These are phyloP conservation scores for Chenopodium suecicum DNA, from an alignment of 148 eudicot species.

Conservation along the genomic window DNA sequence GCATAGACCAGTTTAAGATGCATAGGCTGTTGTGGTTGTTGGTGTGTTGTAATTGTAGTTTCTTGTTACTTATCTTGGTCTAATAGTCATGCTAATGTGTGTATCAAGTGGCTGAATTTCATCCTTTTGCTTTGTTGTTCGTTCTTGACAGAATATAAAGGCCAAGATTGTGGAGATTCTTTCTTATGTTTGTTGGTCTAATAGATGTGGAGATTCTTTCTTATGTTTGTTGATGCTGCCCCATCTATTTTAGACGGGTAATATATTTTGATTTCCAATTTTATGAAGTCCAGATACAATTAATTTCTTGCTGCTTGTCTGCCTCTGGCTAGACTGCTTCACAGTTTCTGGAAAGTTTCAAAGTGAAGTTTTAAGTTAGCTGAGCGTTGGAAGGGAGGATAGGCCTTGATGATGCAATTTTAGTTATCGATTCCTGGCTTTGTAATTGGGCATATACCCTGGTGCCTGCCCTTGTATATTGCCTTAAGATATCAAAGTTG, in stretches of 20 bases:
- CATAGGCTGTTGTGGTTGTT: too few species aligned
- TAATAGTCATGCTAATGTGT: too few species aligned
- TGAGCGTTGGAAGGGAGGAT: constrained; percentile 1
- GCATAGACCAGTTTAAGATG: too few species aligned
- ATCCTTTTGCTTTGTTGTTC: too few species aligned
- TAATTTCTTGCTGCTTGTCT: neutral
- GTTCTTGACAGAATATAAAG: too few species aligned
- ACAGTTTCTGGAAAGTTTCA: neutral
- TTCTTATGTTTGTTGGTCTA: too few species aligned
- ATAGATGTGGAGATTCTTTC: neutral
- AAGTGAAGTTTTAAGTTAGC: neutral
- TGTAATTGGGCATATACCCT: neutral
- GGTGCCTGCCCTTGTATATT: neutral
- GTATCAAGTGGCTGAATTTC: too few species aligned
- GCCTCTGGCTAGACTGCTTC: constrained; percentile 5
- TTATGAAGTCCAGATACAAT: neutral
- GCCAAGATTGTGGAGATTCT: too few species aligned
- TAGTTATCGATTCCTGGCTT: neutral
- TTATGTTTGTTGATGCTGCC: neutral
- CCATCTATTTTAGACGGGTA: neutral
- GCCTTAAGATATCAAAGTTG: neutral
- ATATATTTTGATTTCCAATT: neutral
- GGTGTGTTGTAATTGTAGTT: too few species aligned
- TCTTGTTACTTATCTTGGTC: too few species aligned
- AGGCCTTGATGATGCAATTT: neutral